A percentile compares a stretch with the other conserved stretches of the same genome.
Conservation (phyloP, 1,139 yeast species). For the Taiozyma sp. region DNA sequence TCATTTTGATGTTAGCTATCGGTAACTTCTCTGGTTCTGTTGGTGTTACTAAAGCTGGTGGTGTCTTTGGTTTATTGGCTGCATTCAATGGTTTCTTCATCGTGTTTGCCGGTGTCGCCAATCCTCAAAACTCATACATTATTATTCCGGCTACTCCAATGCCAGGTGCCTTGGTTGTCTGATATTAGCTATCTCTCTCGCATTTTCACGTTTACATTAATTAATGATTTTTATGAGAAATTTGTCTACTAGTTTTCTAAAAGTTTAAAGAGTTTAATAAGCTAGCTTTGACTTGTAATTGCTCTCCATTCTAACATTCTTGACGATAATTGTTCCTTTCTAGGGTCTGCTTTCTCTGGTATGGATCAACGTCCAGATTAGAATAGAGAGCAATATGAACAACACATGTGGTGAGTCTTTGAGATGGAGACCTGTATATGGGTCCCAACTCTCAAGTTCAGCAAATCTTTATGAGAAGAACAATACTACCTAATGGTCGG, state of each 20-base stretch:
- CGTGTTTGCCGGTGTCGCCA: conserved; percentile 69
- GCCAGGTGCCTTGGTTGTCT: conserved; percentile 37
- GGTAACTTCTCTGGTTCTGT: conserved; percentile 46
- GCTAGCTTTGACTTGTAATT: background rate
- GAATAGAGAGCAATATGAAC: too few relatives aligned
- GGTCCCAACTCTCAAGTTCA: too few relatives aligned
- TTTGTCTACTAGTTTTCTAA: background rate
- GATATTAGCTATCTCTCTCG: background rate
- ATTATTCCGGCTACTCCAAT: conserved; percentile 51
- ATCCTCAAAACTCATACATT: conserved; percentile 53
- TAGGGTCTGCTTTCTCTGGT: too few relatives aligned
- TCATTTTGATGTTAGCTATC: conserved; percentile 54
- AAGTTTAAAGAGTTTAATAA: background rate
- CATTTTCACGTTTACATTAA: background rate
- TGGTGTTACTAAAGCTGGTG: conserved; percentile 60
- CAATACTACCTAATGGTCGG: too few relatives aligned
- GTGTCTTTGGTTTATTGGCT: conserved; percentile 58
- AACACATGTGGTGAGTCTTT: too few relatives aligned
- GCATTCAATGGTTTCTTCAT: conserved; percentile 57
- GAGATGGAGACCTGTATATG: too few relatives aligned
- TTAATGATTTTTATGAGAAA: background rate
- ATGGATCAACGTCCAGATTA: too few relatives aligned
- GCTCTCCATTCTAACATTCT: too few relatives aligned
- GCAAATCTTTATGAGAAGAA: too few relatives aligned
- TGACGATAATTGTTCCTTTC: too few relatives aligned